Evolutionary conservation across 1,284 basidiomycete species (phyloP), one percentile per base, ranked within the genome.

Genomic region (Sporisorium graminicola): DNA sequence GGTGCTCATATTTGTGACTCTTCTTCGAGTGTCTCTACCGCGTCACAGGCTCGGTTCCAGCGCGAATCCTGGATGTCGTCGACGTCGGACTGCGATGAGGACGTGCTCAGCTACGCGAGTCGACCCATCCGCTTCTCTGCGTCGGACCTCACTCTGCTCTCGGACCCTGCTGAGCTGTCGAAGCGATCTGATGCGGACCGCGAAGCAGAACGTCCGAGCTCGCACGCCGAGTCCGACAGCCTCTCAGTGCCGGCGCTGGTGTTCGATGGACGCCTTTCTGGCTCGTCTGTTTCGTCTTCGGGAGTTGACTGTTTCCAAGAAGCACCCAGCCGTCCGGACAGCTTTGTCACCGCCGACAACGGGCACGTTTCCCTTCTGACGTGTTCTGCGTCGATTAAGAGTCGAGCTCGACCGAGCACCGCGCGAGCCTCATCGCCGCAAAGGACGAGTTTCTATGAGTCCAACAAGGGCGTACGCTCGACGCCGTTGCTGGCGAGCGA

Each of bases 1-100:
- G 29, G 60, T 12, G 29, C 50, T 37, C 33, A 54, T 16, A 18
- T 8, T 12, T 56, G 26, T 2, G 51, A 33, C 5, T 29, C 60
- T 16, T 18, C 40, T 16, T 18, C 40, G 7, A 64, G 60, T 20
- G 57, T 47, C 13, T 20, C 29, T 14, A 13, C 52, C 14, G 27
- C 54, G 16, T 64, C 57, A 16, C 44, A 46, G 20, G 20, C 61
- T 22, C 61, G 42, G 3, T 69, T 64, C 33, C 52, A 64, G 40
- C 56, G 66, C 26, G 66, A 69, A 33, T 69, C 66, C 42, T 69
- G 66, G 66, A 69, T 69, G 66, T 56, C 52, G 20, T 51, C 61
- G 9, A 5, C 29, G 29, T 31, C 29, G 5, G 31, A 46, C 52
- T 52, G 55, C 44, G 24, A 64, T 20, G 66, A 64, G 8, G 61